phyloP scores from a whole-genome alignment of 2,329 filamentous ascomycete genomes.

The Aspergillus melleus region DNA sequence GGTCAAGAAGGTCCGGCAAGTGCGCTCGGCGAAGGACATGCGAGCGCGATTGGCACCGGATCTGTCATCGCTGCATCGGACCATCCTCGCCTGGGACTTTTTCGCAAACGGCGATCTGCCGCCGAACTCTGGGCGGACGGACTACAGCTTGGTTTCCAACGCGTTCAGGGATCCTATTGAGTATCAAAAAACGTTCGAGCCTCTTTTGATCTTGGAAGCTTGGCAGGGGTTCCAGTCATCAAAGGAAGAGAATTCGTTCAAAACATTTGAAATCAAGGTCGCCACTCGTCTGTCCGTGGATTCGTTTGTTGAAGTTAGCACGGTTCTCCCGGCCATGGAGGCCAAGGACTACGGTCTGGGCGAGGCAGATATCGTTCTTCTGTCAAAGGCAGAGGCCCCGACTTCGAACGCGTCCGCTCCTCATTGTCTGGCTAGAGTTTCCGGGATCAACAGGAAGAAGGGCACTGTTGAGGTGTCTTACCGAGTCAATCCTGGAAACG shows the following conservation, averaged over 20 bases:
- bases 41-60: conserved; percentile 88
- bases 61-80: conserved; percentile 78
- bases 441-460: conserved; percentile 77
- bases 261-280: conserved; percentile 83
- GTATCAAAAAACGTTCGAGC: conserved; percentile 89
- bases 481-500: conserved; percentile 69
- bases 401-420: conserved; percentile 64
- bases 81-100: conserved; percentile 90
- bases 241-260: conserved; percentile 80
- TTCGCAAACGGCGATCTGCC: conserved; percentile 88
- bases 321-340: conserved; percentile 69
- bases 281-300: conserved; percentile 87
- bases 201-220: conserved; percentile 85
- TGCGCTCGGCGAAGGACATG: conserved; percentile 88
- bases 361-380: conserved; percentile 85
- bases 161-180: conserved; percentile 72
- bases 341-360: conserved; percentile 71
- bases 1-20: conserved; percentile 78
- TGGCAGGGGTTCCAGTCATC: conserved; percentile 92
- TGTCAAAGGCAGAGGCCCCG: conserved; percentile 74
- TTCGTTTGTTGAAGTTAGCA: conserved; percentile 88
- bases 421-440: conserved; percentile 84
- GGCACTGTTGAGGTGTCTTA: conserved; percentile 81
- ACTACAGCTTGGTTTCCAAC: conserved; percentile 74
- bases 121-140: conserved; percentile 66